These are phyloP conservation scores for Rhododendron kiyosumense DNA, from an alignment of 148 eudicot species.

Conservation along the genomic window DNA sequence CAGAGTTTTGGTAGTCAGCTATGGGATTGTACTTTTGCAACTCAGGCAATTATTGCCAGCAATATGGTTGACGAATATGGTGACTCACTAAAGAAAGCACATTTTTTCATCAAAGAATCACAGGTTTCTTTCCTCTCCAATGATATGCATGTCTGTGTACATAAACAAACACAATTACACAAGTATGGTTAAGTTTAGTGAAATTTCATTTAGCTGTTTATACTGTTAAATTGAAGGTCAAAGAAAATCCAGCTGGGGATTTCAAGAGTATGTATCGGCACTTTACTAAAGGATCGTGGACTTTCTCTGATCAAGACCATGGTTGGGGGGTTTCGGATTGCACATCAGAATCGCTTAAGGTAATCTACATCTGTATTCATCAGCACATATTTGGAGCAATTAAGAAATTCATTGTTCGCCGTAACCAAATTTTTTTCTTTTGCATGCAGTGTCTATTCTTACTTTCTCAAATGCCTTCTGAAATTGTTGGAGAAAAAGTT, in stretches of 20 bases:
- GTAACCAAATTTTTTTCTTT: neutral
- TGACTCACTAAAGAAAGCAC: slow-evolving; percentile 37
- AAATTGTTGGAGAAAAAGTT: slow-evolving; percentile 33
- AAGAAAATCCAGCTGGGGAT: slow-evolving; percentile 38
- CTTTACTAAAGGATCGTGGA: slow-evolving; percentile 46
- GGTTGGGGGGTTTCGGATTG: slow-evolving; percentile 43
- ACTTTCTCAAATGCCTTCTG: slow-evolving; percentile 36
- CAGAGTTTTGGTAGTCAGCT: slow-evolving; percentile 48
- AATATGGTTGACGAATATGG: slow-evolving; percentile 51
- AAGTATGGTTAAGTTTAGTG: too few species aligned
- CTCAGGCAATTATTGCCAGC: slow-evolving; percentile 41
- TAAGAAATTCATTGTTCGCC: neutral
- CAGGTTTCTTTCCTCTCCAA: slow-evolving; percentile 18
- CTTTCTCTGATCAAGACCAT: slow-evolving; percentile 49
- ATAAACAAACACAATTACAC: neutral
- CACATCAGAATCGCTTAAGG: slow-evolving; percentile 38
- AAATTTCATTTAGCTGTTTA: neutral
- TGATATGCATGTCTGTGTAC: neutral
- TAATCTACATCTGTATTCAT: neutral
- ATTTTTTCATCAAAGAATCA: slow-evolving; percentile 42
- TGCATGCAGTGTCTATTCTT: slow-evolving; percentile 32
- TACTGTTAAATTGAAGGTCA: slow-evolving; percentile 14
- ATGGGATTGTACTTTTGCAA: slow-evolving; percentile 45
- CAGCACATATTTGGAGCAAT: neutral
- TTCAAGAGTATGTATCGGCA: slow-evolving; percentile 32